Percentiles rank a stretch among this genome's conserved stretches.
Conservation (phyloP, 352 stramenopile genomes). For the Pythium volutum region DNA sequence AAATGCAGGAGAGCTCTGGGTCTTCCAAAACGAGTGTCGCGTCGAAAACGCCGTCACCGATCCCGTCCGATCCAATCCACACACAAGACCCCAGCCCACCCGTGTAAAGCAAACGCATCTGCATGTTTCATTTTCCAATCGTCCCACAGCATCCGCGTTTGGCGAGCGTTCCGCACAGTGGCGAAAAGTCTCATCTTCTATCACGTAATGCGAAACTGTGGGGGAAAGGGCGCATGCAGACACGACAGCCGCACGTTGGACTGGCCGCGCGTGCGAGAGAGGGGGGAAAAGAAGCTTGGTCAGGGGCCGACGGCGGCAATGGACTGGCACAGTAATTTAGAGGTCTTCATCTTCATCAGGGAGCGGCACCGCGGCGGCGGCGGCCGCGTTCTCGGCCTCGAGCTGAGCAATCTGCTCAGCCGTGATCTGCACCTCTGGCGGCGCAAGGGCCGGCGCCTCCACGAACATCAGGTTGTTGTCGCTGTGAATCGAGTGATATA, state of each 20-base stretch:
- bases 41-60: background rate
- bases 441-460: slow-evolving; percentile 94
- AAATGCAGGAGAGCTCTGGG: slow-evolving; percentile 4
- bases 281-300: slow-evolving; percentile 6
- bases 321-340: slow-evolving; percentile 64
- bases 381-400: slow-evolving; percentile 90
- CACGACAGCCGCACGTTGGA: slow-evolving; percentile 14
- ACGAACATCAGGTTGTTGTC: slow-evolving; percentile 99
- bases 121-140: slow-evolving; percentile 22
- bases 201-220: slow-evolving; percentile 21
- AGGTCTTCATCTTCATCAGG: slow-evolving; percentile 98
- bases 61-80: background rate
- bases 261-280: slow-evolving; percentile 4
- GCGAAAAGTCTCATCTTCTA: slow-evolving; percentile 21
- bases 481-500: slow-evolving; percentile 30
- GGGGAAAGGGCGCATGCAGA: slow-evolving; percentile 11
- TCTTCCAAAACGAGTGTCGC: background rate
- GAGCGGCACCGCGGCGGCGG: slow-evolving; percentile 90
- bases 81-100: slow-evolving; percentile 10
- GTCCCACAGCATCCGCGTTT: slow-evolving; percentile 18
- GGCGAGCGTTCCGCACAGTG: slow-evolving; percentile 7
- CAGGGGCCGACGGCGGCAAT: slow-evolving; percentile 8
- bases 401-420: slow-evolving; percentile 91
- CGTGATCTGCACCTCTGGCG: slow-evolving; percentile 96
- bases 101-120: slow-evolving; percentile 21